Evolutionary conservation across 169 alveolate species (phyloP), one percentile per base, ranked within the genome.

Genomic region (Plasmodium ovale): DNA sequence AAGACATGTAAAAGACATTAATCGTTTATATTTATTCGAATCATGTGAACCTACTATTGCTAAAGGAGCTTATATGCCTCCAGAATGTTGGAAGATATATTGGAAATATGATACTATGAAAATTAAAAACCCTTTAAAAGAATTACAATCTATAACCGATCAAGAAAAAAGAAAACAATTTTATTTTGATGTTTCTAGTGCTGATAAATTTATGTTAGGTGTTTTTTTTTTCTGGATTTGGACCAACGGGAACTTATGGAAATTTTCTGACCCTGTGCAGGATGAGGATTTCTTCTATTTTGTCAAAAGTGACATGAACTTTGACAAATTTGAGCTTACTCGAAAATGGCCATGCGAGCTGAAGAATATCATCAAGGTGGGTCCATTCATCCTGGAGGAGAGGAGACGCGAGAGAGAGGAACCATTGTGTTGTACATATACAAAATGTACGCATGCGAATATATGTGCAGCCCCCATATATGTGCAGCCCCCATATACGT

Each of bases 51-150:
- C 96, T 7, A 94, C 96, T 25, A 93, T 94, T 19, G 96, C 94
- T 7, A 94, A 94, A 72, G 96, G 96, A 12, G 95, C 96, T 5
- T 94, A 94, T 44, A 94, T 94, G 96, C 96, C 96, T 0, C 96
- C 96, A 10, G 96, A 94, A 60, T 92, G 96, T 87, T 94, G 96
- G 96, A 79, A 77, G 39, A 92, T 92, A 7, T 85, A 90, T 70
- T 90, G 93, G 89, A 79, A 60, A 47, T 77, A 93, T 51, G 94
- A 77, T 53, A 77, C 88, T 23, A 77, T 77, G 88, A 53, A 88
- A 70, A 58, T 62, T 23, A 79, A 92, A 87, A 56, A 64, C 21
- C 68, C 87, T 7, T 37, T 69, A 27, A 70, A 27, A 3, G 77
- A 64, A 31, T 67, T 72, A 47, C 70, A 62, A 23, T 25, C 42